Evolutionary conservation across 106 monocot species (phyloP), one percentile per base, ranked within the genome.

Genomic region (Platanthera zijinensis): DNA sequence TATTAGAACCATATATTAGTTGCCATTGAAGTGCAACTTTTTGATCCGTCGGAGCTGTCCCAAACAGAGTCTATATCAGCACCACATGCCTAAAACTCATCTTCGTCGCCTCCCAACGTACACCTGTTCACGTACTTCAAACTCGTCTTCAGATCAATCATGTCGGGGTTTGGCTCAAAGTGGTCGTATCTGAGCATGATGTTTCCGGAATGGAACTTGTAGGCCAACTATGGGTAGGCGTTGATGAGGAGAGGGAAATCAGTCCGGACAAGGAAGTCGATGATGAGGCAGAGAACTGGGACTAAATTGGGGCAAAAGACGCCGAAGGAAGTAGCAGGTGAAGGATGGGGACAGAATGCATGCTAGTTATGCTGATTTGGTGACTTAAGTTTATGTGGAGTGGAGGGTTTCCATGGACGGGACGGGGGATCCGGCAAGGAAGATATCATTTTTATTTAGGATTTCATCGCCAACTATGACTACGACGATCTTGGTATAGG

Each of bases 181-280:
- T 75, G 68, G 32, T 48, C 80, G 69, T 75, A 80, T 7, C 75
- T 69, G 21, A 80, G 75, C 0, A 75, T 69, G 45, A 80, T 57
- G 39, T 52, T 51, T 1, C 45, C 51, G 25, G 75, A 69, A 1
- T 80, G 75, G 47, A 75, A 69, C 48, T 80, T 80, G 75, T 75
- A 80, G 53, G 80, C 80, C 22, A 80, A 80, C 69, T 75, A 80
- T 2, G 80, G 80, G 69, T 80, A 80, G 19, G 80, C 80, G 50
- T 80, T 80, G 75, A 80, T 80, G 45, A 80, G 62, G 80, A 80
- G 69, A 21, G 80, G 69, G 66, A 69, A 80, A 5, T 64, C 64
- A 3, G 80, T 75, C 6, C 66, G 14, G 67, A 18, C 2, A 50
- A 75, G 80, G 75, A 80, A 80, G 21, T 45, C 17, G 30, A 80